Percentiles rank a stretch among this genome's conserved stretches.
These are phyloP conservation scores for Chondrus crispus DNA, from an alignment of 23 red algal species.

Conservation along the genomic window DNA sequence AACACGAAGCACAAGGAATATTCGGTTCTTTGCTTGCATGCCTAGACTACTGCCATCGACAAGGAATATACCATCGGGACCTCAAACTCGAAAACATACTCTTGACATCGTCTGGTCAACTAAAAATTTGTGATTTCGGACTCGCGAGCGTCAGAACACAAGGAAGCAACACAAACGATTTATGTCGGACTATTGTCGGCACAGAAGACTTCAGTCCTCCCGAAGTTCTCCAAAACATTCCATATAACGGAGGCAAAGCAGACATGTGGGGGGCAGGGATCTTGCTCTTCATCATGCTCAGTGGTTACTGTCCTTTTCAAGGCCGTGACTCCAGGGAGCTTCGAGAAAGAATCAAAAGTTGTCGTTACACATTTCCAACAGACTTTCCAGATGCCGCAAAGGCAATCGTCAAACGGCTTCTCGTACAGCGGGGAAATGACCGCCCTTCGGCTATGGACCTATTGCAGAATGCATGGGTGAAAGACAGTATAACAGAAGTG, in stretches of 20 bases:
- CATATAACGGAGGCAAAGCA: conserved; percentile 71
- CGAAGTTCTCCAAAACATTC: conserved; percentile 50
- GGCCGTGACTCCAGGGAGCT: conserved; percentile 29
- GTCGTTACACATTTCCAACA: conserved; percentile 32
- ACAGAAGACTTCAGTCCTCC: conserved; percentile 69
- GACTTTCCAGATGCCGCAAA: conserved; percentile 46
- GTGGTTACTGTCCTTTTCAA: conserved; percentile 59
- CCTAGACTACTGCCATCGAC: conserved; percentile 54
- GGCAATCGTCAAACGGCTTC: neutral
- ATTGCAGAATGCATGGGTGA: conserved; percentile 9
- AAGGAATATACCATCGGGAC: conserved; percentile 60
- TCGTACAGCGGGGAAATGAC: neutral
- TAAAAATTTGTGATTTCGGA: conserved; percentile 94
- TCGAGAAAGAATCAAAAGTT: conserved; percentile 17
- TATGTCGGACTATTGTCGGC: conserved; percentile 46
- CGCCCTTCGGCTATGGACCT: conserved; percentile 4
- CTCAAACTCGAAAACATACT: conserved; percentile 75
- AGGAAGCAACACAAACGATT: neutral
- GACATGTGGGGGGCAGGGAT: conserved; percentile 82
- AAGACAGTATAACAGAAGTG: neutral
- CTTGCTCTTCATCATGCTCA: conserved; percentile 53
- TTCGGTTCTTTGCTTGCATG: conserved; percentile 50
- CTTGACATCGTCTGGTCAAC: conserved; percentile 34
- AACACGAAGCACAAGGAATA: neutral
- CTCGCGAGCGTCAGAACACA: conserved; percentile 56